phyloP scores from a whole-genome alignment of 805 yeast genomes.

The Clavispora carvajalis region DNA sequence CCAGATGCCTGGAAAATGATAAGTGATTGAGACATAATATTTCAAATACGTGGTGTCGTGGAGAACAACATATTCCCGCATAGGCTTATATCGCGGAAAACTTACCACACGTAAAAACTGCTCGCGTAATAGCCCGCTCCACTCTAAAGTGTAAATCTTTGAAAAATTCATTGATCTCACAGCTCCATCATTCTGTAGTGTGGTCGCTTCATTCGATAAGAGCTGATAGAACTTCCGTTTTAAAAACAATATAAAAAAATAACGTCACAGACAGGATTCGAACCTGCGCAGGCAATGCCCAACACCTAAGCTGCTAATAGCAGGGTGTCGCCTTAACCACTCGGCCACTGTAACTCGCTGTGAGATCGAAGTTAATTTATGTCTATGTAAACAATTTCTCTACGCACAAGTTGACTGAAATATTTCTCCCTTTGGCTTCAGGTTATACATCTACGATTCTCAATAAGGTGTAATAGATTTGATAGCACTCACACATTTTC shows the following conservation, averaged over 20 bases:
- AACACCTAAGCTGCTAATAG: conserved; percentile 46
- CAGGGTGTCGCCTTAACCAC: conserved; percentile 94
- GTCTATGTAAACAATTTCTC: too few species aligned
- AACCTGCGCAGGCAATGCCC: conserved; percentile 79
- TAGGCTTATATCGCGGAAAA: neutral
- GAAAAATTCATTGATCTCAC: too few species aligned
- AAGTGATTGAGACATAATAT: conserved; percentile 35
- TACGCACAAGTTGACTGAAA: too few species aligned
- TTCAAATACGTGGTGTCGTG: neutral
- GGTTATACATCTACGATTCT: too few species aligned
- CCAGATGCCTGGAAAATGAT: conserved; percentile 34
- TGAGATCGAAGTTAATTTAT: too few species aligned
- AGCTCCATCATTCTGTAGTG: too few species aligned
- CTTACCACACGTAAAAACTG: neutral
- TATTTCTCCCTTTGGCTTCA: too few species aligned
- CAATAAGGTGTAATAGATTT: too few species aligned
- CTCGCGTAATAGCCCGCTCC: neutral
- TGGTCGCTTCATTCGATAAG: too few species aligned
- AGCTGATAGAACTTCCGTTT: too few species aligned
- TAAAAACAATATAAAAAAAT: conserved; percentile 41
- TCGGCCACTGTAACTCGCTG: conserved; percentile 68
- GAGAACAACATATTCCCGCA: neutral
- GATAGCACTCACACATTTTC: too few species aligned
- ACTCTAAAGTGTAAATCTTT: too few species aligned
- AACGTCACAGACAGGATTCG: conserved; percentile 99